Evolutionary conservation across 2,329 filamentous ascomycete genomes (phyloP), one percentile per base, ranked within the genome.

Genomic region (Neofusicoccum laricinum): DNA sequence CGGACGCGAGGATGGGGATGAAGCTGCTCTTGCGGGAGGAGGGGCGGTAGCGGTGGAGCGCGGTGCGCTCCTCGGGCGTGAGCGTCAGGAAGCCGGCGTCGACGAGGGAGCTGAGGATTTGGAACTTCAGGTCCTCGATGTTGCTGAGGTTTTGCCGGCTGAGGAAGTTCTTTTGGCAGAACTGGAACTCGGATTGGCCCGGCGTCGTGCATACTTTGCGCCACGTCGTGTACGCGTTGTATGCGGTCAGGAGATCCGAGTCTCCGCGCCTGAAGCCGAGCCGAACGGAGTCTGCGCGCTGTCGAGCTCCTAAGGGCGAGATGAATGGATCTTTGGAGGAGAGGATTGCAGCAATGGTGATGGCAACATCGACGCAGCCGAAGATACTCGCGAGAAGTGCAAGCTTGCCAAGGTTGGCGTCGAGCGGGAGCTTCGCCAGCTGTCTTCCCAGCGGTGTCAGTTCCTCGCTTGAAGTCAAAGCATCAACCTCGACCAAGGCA

Each of bases 251-350:
- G 0, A 98, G 83, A 74, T 99, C 95, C 0, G 95, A 98, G 75
- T 97, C 92, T 21, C 92, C 86, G 70, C 90, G 87, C 67, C 90
- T 90, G 80, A 96, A 99, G 3, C 86, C 86, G 65, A 90, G 84
- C 2, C 92, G 86, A 0, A 92, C 90, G 21, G 88, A 86, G 69
- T 97, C 91, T 40, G 92, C 92, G 72, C 96, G 92, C 45, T 88
- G 85, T 59, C 91, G 88, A 51, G 93, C 90, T 2, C 92, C 91
- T 75, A 97, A 92, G 0, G 93, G 91, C 2, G 91, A 90, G 0
- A 94, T 85, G 75, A 98, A 98, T 0, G 94, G 95, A 0, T 93
- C 96, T 74, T 98, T 99, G 32, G 93, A 96, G 1, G 93, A 97
- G 0, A 99, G 79, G 30, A 97, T 94, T 7, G 95, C 94, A 6